These are phyloP conservation scores for Xylariaceae sp. DNA, from an alignment of 2,329 filamentous ascomycete species.

Conservation along the genomic window DNA sequence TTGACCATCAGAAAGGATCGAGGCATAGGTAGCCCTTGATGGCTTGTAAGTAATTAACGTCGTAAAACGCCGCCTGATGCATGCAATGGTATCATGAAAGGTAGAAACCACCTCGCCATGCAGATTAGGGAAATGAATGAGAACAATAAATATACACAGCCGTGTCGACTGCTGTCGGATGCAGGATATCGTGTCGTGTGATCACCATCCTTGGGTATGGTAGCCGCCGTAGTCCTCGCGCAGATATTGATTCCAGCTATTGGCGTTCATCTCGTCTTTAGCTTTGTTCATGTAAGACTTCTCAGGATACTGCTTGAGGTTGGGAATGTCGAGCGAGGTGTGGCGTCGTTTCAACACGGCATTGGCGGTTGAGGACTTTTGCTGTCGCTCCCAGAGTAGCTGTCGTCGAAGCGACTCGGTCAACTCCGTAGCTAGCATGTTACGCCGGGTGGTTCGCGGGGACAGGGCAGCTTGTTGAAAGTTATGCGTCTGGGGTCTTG, in stretches of 20 bases:
- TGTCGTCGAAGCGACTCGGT: constrained; percentile 90
- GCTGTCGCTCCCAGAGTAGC: constrained; percentile 90
- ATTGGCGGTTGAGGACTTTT: constrained; percentile 85
- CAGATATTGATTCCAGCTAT: constrained; percentile 83
- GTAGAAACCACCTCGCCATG: constrained; percentile 31
- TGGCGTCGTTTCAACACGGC: constrained; percentile 86
- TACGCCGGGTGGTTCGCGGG: constrained; percentile 83
- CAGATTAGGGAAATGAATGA: constrained; percentile 24
- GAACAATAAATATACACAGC: constrained; percentile 27
- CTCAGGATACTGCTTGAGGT: constrained; percentile 78
- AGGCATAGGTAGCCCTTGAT: constrained; percentile 24
- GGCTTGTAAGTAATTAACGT: constrained; percentile 26
- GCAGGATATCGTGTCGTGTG: constrained; percentile 12
- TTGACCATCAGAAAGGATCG: constrained; percentile 12
- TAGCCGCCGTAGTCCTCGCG: constrained; percentile 79
- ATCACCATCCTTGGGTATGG: constrained; percentile 77
- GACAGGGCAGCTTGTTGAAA: constrained; percentile 74
- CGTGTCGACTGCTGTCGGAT: constrained; percentile 21
- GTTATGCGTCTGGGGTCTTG: constrained; percentile 59
- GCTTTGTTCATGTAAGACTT: constrained; percentile 56
- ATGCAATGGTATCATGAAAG: constrained; percentile 33
- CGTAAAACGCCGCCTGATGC: constrained; percentile 31
- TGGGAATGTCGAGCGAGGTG: constrained; percentile 85
- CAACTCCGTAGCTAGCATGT: constrained; percentile 93
- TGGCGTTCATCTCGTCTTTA: constrained; percentile 59